Evolutionary conservation across 83 land plant genomes (phyloP).

Genomic region (Thuja plicata): DNA sequence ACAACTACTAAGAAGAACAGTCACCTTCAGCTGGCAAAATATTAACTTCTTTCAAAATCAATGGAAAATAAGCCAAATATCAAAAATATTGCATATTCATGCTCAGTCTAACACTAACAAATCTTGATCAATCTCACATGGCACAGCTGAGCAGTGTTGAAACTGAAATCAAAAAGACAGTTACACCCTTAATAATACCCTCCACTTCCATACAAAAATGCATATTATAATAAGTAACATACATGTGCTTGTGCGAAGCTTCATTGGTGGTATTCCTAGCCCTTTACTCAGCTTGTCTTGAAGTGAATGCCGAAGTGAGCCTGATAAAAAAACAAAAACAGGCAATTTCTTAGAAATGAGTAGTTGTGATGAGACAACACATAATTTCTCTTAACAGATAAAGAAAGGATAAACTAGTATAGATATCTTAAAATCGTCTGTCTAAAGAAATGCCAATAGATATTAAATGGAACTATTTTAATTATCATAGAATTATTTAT

Average conservation of each 20-base stretch:
- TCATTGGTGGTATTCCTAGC: conserved; percentile 67
- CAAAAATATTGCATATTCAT: background rate
- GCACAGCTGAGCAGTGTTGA: background rate
- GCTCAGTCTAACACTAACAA: background rate
- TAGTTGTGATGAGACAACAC: background rate
- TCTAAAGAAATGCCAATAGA: too few relatives aligned
- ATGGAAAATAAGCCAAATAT: background rate
- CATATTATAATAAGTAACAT: background rate
- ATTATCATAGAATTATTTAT: too few relatives aligned
- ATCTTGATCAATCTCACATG: background rate
- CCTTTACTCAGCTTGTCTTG: conserved; percentile 84
- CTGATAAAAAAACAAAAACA: conserved; percentile 27
- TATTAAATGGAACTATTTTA: too few relatives aligned
- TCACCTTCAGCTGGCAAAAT: too few relatives aligned
- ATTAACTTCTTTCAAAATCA: background rate
- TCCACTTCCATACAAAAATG: background rate
- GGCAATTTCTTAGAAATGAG: background rate
- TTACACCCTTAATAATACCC: background rate
- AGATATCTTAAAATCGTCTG: too few relatives aligned
- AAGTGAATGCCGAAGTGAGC: conserved; percentile 89
- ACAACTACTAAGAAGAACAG: background rate
- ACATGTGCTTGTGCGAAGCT: conserved; percentile 95
- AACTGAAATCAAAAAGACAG: background rate
- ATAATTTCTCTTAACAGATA: background rate
- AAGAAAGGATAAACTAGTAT: background rate